Base-by-base conservation (phyloP, 768 basidiomycete species). In the Udeniomyces megalosporus region DNA sequence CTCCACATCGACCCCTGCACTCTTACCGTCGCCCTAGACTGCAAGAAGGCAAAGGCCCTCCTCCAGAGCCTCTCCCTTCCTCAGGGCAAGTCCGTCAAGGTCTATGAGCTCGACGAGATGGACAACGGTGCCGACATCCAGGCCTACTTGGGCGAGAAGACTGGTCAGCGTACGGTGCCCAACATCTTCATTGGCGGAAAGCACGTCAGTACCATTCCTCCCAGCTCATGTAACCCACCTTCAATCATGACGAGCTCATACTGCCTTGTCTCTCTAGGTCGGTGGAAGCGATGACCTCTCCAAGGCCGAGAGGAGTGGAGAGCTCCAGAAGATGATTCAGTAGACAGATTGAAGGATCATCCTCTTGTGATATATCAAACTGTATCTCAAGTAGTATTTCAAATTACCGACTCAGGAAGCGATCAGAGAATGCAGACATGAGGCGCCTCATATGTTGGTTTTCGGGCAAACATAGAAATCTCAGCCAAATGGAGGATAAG, bases 131-230 rank as follows among this genome's bases (percentile, higher is more conserved):
- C 65, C 20, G 81, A 69, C 0, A 85, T 88, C 60, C 87, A 89
- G 69, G 68, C 73, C 24, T 88, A 87, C 68, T 76, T 90, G 4
- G 24, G 12, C 2, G 59, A 78, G 67, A 84, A 81, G 78, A 85
- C 84, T 0, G 78, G 77, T 0, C 86, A 84, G 67, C 79, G 52
- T 24, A 84, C 83, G 12, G 87, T 89, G 5, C 87, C 87, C 32
- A 85, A 82, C 69, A 78, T 86, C 62, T 89, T 86, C 75, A 78
- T 88, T 69, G 79, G 84, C 45, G 47, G 38, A 11, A 56, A 61
- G 60, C 35, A 24, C 2, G 20, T 35, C 31, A 15, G 17, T n/a
- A 7, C 28, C 7, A 35, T 38, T 24, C 86, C 64, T n/a, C n/a
- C n/a, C n/a, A n/a, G n/a, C n/a, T n/a, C n/a, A n/a, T 57, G 77